phyloP scores from a whole-genome alignment of 306 rosid species.

The Crotalaria pallida region DNA sequence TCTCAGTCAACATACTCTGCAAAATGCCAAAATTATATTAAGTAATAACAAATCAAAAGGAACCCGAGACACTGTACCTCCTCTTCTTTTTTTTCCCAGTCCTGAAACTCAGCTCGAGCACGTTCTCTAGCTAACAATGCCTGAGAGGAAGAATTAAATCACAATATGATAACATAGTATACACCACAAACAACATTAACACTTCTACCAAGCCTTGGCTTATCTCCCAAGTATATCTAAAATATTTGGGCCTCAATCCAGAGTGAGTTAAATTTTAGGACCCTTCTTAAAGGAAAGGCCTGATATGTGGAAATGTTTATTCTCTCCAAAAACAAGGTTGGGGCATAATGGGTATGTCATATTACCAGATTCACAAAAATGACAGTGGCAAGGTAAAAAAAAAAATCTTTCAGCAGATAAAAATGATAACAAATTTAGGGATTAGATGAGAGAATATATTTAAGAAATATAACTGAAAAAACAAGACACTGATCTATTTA shows the following conservation, averaged over 20 bases:
- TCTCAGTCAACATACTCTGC: constrained; percentile 14
- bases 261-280: background rate
- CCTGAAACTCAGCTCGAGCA: constrained; percentile 96
- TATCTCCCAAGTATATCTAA: background rate
- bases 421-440: constrained; percentile 1
- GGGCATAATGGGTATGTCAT: background rate
- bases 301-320: background rate
- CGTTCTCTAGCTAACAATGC: constrained; percentile 93
- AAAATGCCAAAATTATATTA: constrained; percentile 6
- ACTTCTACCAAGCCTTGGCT: background rate
- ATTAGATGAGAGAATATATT: background rate
- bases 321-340: background rate
- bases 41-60: background rate
- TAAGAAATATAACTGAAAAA: background rate
- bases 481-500: background rate
- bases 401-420: background rate
- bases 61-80: constrained; percentile 48
- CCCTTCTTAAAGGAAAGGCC: constrained; percentile 5
- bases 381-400: background rate
- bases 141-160: constrained; percentile 31
- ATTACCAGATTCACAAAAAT: background rate
- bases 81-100: constrained; percentile 98
- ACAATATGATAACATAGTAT: constrained; percentile 5
- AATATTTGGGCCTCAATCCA: background rate
- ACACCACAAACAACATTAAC: background rate